phyloP scores from a whole-genome alignment of 768 basidiomycete genomes.

The Tremella yokohamensis region DNA sequence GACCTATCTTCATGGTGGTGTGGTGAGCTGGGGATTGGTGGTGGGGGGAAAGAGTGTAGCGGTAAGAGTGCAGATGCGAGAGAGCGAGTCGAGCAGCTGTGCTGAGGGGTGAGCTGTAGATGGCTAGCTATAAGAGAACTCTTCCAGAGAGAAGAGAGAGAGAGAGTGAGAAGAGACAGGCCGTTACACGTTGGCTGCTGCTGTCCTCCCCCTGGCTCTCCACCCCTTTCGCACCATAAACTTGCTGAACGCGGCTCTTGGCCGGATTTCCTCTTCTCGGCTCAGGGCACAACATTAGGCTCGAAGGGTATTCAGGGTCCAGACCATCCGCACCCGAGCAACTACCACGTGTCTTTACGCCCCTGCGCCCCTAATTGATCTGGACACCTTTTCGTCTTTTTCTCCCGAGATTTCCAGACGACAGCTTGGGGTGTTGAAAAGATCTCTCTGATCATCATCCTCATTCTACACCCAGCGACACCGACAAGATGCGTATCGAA shows the following conservation, averaged over 20 bases:
- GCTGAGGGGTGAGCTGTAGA: too few relatives aligned
- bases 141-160: neutral
- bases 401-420: conserved; percentile 12
- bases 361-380: too few relatives aligned
- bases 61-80: neutral
- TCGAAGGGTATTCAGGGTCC: too few relatives aligned
- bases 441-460: neutral
- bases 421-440: neutral
- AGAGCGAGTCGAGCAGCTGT: conserved; percentile 11
- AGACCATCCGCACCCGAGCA: conserved; percentile 1
- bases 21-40: neutral
- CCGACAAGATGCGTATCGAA: conserved; percentile 74
- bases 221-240: too few relatives aligned
- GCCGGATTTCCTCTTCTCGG: too few relatives aligned
- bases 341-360: neutral
- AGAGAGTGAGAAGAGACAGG: neutral
- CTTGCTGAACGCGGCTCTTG: too few relatives aligned
- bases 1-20: conserved; percentile 46
- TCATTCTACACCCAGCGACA: neutral
- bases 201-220: too few relatives aligned
- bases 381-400: conserved; percentile 1
- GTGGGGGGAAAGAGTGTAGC: conserved; percentile 1
- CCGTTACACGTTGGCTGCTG: too few relatives aligned
- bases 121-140: neutral
- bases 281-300: too few relatives aligned